phyloP scores from a whole-genome alignment of 73 alveolate genomes.

The Paramecium tetraurelia region DNA sequence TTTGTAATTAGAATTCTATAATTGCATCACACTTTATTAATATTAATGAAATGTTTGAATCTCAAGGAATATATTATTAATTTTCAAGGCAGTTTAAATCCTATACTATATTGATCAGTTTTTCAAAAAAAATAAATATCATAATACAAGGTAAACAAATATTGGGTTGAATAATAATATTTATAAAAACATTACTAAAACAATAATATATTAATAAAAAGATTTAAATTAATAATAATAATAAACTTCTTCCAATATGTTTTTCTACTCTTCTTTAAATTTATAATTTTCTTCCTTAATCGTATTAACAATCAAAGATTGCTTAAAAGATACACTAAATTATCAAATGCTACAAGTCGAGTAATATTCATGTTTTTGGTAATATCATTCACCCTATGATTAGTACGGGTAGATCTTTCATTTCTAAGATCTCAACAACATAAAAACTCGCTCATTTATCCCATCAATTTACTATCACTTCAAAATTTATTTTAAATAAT shows the following conservation, averaged over 20 bases:
- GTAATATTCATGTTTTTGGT: conserved; percentile 7
- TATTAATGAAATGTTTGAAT: not conserved
- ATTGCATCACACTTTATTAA: not conserved
- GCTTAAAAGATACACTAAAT: not conserved
- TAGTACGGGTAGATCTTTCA: conserved; percentile 50
- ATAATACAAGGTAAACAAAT: not conserved
- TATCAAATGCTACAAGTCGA: not conserved
- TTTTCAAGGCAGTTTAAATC: not conserved
- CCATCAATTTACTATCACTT: not conserved
- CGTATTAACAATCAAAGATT: conserved; percentile 7
- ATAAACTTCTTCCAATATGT: not conserved
- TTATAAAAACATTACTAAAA: not conserved
- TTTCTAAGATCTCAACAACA: not conserved
- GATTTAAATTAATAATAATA: not conserved
- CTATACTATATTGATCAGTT: not conserved
- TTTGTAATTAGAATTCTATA: not conserved
- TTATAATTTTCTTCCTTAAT: conserved; percentile 10
- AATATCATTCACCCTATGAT: conserved; percentile 33
- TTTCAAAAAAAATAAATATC: not conserved
- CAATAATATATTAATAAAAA: not conserved
- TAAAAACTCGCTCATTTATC: not conserved
- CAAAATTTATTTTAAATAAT: not conserved
- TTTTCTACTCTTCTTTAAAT: not conserved
- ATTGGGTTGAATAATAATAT: not conserved
- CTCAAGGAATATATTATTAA: not conserved